These are phyloP conservation scores for Pulveroboletus sp. DNA, from an alignment of 768 basidiomycete species.

Conservation along the genomic window DNA sequence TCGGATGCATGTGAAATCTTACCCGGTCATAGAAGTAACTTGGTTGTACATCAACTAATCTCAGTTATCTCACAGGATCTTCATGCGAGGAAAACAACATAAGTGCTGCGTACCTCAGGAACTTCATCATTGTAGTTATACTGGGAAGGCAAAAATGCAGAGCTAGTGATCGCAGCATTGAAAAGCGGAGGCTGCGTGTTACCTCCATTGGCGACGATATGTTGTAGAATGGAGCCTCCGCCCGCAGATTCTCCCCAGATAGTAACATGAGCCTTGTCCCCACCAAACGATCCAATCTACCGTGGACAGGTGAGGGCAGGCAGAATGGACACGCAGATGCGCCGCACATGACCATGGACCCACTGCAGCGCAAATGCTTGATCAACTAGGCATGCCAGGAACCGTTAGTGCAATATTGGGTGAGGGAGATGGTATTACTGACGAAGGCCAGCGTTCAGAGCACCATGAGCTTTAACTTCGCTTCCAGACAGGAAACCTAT, in stretches of 20 bases:
- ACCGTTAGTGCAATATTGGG: not conserved
- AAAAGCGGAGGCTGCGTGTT: conserved; percentile 33
- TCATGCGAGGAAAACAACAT: not conserved
- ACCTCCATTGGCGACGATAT: conserved; percentile 32
- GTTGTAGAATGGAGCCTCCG: conserved; percentile 34
- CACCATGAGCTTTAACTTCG: conserved; percentile 29
- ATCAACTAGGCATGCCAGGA: conserved; percentile 26
- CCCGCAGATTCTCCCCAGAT: too few relatives aligned
- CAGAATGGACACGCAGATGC: not conserved
- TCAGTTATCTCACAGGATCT: too few relatives aligned
- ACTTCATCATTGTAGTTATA: conserved; percentile 31
- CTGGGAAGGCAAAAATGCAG: conserved; percentile 31
- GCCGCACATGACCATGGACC: conserved; percentile 33
- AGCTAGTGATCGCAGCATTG: conserved; percentile 33
- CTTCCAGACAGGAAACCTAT: conserved; percentile 33
- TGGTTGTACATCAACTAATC: conserved; percentile 18
- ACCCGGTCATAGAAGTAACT: conserved; percentile 12
- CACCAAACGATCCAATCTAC: conserved; percentile 35
- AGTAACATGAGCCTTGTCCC: conserved; percentile 31
- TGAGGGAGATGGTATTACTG: not conserved
- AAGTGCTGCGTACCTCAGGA: conserved; percentile 22
- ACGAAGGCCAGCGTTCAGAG: conserved; percentile 36
- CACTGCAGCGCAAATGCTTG: conserved; percentile 34
- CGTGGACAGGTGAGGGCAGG: not conserved
- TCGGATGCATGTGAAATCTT: not conserved